A percentile compares a stretch with the other conserved stretches of the same genome.
Evolutionary conservation across 192 early-diverging fungal species (phyloP).

Genomic region (Jimgerdemannia lactiflua): DNA sequence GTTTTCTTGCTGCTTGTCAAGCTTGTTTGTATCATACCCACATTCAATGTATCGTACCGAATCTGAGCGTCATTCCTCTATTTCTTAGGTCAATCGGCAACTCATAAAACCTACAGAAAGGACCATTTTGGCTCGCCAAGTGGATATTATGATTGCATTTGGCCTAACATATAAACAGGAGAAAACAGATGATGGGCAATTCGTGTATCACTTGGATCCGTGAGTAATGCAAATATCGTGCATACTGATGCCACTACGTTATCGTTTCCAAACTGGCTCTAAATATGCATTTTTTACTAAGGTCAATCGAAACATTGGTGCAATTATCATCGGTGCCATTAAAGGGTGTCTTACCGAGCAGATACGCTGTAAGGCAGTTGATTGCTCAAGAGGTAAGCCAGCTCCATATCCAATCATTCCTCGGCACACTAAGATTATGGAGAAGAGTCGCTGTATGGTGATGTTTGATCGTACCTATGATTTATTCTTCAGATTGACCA

Average conservation of each 20-base stretch:
- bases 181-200: slow-evolving; percentile 56
- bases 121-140: slow-evolving; percentile 47
- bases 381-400: slow-evolving; percentile 71
- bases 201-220: slow-evolving; percentile 73
- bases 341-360: slow-evolving; percentile 48
- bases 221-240: slow-evolving; percentile 36
- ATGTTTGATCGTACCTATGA: too few relatives aligned
- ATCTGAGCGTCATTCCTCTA: too few relatives aligned
- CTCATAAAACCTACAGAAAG: slow-evolving; percentile 62
- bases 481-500: slow-evolving; percentile 41
- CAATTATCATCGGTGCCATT: slow-evolving; percentile 32
- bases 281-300: slow-evolving; percentile 6
- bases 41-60: slow-evolving; percentile 8
- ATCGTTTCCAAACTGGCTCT: not conserved
- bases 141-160: slow-evolving; percentile 66
- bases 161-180: slow-evolving; percentile 72
- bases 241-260: not conserved
- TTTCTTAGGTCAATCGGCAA: slow-evolving; percentile 52
- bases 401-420: not conserved
- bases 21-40: slow-evolving; percentile 27
- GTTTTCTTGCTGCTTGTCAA: slow-evolving; percentile 31
- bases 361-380: slow-evolving; percentile 80
- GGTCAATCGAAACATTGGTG: slow-evolving; percentile 45
- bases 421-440: too few relatives aligned
- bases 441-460: too few relatives aligned